Percentiles rank a stretch among this genome's conserved stretches.
These are phyloP conservation scores for Laguncularia racemosa DNA, from an alignment of 345 rosid genomes.

Conservation along the genomic window DNA sequence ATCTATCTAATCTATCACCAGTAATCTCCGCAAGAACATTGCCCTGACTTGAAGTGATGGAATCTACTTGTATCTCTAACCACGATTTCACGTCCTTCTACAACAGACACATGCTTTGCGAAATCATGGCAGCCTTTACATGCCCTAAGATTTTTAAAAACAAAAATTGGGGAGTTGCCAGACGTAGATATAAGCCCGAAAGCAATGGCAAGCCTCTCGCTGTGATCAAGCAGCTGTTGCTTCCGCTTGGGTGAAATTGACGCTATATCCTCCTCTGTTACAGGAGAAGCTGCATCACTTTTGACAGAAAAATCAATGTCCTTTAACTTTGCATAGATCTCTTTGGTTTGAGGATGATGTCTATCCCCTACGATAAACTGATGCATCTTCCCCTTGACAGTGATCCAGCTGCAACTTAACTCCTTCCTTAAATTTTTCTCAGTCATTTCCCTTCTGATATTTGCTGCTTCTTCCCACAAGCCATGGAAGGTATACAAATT, in stretches of 20 bases:
- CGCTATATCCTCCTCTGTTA: constrained; percentile 31
- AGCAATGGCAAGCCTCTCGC: constrained; percentile 75
- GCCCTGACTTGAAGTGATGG: constrained; percentile 58
- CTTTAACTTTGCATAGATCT: constrained; percentile 48
- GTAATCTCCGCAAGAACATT: constrained; percentile 71
- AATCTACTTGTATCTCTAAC: constrained; percentile 62
- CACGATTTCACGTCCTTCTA: constrained; percentile 41
- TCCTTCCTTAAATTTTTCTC: constrained; percentile 55
- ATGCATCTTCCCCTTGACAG: constrained; percentile 49
- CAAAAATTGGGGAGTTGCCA: constrained; percentile 32
- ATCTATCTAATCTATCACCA: constrained; percentile 25
- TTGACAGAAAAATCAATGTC: constrained; percentile 23
- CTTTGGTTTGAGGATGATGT: constrained; percentile 52
- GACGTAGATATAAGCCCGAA: constrained; percentile 51
- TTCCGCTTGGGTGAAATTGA: constrained; percentile 41
- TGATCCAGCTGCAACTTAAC: constrained; percentile 73
- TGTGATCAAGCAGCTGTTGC: constrained; percentile 54
- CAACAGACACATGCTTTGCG: constrained; percentile 48
- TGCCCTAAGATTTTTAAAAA: constrained; percentile 73
- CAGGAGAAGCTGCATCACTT: constrained; percentile 13
- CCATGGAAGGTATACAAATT: constrained; percentile 44
- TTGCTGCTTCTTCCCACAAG: constrained; percentile 66
- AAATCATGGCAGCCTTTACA: constrained; percentile 73
- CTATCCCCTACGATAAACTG: constrained; percentile 67
- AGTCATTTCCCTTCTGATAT: constrained; percentile 51